These are phyloP conservation scores for Fusarium algeriense DNA, from an alignment of 2,329 filamentous ascomycete genomes.

Conservation along the genomic window DNA sequence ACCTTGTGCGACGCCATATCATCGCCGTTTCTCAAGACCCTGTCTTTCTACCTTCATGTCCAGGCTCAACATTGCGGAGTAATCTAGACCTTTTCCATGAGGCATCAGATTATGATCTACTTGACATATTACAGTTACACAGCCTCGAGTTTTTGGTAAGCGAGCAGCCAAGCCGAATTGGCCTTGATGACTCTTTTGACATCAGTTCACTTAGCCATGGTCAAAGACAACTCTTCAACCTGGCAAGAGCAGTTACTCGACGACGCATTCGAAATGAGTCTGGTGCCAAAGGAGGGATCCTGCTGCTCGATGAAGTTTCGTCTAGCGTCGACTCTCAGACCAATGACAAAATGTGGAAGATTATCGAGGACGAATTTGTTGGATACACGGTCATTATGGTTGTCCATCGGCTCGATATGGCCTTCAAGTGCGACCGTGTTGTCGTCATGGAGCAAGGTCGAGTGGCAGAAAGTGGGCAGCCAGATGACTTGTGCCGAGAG, in stretches of 20 bases:
- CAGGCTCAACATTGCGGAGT: neutral
- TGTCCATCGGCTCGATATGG: conserved; percentile 59
- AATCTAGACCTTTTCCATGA: conserved; percentile 56
- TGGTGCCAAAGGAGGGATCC: conserved; percentile 31
- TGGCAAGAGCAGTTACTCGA: conserved; percentile 69
- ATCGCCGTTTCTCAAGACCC: conserved; percentile 65
- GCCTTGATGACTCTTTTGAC: conserved; percentile 51
- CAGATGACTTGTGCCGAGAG: conserved; percentile 3
- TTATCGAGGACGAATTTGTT: conserved; percentile 54
- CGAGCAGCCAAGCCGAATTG: conserved; percentile 51
- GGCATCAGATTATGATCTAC: conserved; percentile 48
- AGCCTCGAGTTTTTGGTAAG: conserved; percentile 47
- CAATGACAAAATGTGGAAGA: conserved; percentile 54
- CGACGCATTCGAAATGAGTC: conserved; percentile 16
- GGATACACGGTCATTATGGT: conserved; percentile 65
- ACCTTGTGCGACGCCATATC: conserved; percentile 58
- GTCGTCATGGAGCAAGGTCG: conserved; percentile 61
- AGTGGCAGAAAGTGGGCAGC: conserved; percentile 54
- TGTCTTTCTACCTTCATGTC: conserved; percentile 59
- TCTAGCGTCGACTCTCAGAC: conserved; percentile 56
- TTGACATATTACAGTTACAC: conserved; percentile 48
- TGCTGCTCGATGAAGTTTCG: conserved; percentile 58
- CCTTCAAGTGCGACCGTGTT: conserved; percentile 64
- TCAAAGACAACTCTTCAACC: conserved; percentile 72
- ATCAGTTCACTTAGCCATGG: conserved; percentile 60